phyloP scores from a whole-genome alignment of 1,284 basidiomycete species.

The Rhodotorula mucilaginosa region DNA sequence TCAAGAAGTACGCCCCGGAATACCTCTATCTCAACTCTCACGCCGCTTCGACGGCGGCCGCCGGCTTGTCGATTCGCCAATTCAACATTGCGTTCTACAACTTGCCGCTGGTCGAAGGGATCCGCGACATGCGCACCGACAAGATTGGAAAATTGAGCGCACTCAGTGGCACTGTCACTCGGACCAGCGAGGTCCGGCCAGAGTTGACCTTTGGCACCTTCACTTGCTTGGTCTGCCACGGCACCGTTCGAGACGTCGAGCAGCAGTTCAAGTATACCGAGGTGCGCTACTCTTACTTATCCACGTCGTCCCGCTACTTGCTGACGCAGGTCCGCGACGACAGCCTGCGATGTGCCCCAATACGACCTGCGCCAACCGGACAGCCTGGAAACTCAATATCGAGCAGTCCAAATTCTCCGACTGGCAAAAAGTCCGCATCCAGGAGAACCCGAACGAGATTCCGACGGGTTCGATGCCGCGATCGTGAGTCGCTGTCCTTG shows the following conservation, averaged over 20 bases:
- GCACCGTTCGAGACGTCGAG: slow-evolving; percentile 88
- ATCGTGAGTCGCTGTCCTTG: slow-evolving; percentile 47
- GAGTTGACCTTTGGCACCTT: slow-evolving; percentile 93
- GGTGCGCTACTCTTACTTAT: slow-evolving; percentile 53
- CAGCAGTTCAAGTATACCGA: slow-evolving; percentile 99
- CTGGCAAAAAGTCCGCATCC: slow-evolving; percentile 99
- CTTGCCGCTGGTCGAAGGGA: slow-evolving; percentile 78
- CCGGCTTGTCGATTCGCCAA: slow-evolving; percentile 85
- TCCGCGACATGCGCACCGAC: slow-evolving; percentile 90
- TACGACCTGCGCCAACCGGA: slow-evolving; percentile 84
- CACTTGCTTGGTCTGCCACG: slow-evolving; percentile 82
- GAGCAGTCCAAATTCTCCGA: slow-evolving; percentile 96
- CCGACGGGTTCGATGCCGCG: slow-evolving; percentile 99
- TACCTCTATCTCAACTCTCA: slow-evolving; percentile 83
- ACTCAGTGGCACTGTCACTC: slow-evolving; percentile 93
- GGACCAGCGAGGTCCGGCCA: slow-evolving; percentile 95
- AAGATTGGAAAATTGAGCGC: slow-evolving; percentile 89
- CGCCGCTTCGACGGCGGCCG: slow-evolving; percentile 52
- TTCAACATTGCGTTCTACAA: slow-evolving; percentile 96
- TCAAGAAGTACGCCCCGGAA: slow-evolving; percentile 81
- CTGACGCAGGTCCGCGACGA: neutral
- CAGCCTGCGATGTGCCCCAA: slow-evolving; percentile 92
- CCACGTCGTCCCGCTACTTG: neutral
- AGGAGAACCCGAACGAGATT: slow-evolving; percentile 98
- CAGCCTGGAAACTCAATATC: slow-evolving; percentile 89